Conservation (phyloP, 129 eudicot species). For the Ambrosia trifida region DNA sequence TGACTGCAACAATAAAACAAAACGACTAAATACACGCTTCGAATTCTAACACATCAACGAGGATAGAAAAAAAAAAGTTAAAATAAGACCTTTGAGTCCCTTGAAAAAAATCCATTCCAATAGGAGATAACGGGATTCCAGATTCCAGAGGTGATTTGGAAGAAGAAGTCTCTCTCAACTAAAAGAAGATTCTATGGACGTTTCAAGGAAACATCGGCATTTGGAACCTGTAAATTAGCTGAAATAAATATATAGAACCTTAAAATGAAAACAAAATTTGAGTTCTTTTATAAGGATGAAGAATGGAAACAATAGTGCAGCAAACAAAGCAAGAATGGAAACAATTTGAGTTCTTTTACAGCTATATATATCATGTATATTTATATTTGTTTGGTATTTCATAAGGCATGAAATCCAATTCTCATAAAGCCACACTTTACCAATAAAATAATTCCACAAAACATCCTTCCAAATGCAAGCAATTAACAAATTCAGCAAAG, state of each 20-base stretch:
- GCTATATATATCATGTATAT: no score
- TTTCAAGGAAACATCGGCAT: slow-evolving; percentile 80
- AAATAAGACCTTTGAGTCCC: slow-evolving; percentile 77
- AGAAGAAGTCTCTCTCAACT: slow-evolving; percentile 75
- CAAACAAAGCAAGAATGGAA: slow-evolving; percentile 77
- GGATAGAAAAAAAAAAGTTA: neutral
- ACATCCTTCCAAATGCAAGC: no score
- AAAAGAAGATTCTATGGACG: slow-evolving; percentile 79
- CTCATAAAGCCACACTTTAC: no score
- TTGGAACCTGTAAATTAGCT: slow-evolving; percentile 62
- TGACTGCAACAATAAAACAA: slow-evolving; percentile 49
- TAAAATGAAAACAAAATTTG: slow-evolving; percentile 46
- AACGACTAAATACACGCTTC: neutral
- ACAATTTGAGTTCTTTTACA: no score
- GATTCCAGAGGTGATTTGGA: slow-evolving; percentile 85
- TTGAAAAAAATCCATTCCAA: slow-evolving; percentile 70
- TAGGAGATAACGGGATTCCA: slow-evolving; percentile 77
- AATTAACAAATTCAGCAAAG: no score
- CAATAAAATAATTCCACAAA: no score
- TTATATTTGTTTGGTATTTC: no score
- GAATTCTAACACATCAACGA: neutral
- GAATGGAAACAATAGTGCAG: slow-evolving; percentile 72
- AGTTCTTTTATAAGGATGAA: slow-evolving; percentile 78
- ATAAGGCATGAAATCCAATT: no score
- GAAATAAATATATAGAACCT: neutral